A percentile compares a stretch with the other conserved stretches of the same genome.
Evolutionary conservation across 2,329 filamentous ascomycete genomes (phyloP).

Genomic region (Calonectria henricotiae): DNA sequence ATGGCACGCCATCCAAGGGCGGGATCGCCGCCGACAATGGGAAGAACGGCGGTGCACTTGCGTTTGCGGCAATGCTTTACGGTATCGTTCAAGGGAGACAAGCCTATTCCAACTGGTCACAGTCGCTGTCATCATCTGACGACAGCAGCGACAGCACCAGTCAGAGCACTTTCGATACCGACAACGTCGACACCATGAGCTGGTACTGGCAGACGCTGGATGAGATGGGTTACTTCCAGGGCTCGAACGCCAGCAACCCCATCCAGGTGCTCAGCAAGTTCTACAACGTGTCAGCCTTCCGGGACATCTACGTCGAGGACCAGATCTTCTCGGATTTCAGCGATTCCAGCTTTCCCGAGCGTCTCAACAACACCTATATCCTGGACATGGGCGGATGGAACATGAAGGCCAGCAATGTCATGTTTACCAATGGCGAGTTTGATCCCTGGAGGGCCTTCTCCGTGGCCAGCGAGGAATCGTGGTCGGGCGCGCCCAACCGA

Average conservation of each 20-base stretch:
- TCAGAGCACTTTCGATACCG: not conserved
- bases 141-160: not conserved
- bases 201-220: slow-evolving; percentile 42
- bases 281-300: slow-evolving; percentile 34
- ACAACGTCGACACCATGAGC: slow-evolving; percentile 32
- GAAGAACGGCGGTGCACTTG: slow-evolving; percentile 27
- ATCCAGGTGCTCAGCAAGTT: slow-evolving; percentile 32
- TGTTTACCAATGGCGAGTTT: slow-evolving; percentile 54
- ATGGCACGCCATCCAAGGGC: slow-evolving; percentile 17
- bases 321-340: slow-evolving; percentile 5
- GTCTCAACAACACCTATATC: slow-evolving; percentile 60
- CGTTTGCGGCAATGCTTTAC: slow-evolving; percentile 35
- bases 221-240: slow-evolving; percentile 41
- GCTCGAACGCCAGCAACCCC: slow-evolving; percentile 36
- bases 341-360: slow-evolving; percentile 30
- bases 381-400: slow-evolving; percentile 53
- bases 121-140: not conserved
- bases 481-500: slow-evolving; percentile 22
- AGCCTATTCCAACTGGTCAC: not conserved
- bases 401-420: slow-evolving; percentile 48
- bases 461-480: slow-evolving; percentile 36
- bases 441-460: slow-evolving; percentile 52
- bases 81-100: slow-evolving; percentile 28
- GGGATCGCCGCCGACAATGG: slow-evolving; percentile 31
- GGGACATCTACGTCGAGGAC: slow-evolving; percentile 26